Evolutionary conservation across 805 yeast species (phyloP).

Genomic region (Wickerhamomyces sydowiorum): DNA sequence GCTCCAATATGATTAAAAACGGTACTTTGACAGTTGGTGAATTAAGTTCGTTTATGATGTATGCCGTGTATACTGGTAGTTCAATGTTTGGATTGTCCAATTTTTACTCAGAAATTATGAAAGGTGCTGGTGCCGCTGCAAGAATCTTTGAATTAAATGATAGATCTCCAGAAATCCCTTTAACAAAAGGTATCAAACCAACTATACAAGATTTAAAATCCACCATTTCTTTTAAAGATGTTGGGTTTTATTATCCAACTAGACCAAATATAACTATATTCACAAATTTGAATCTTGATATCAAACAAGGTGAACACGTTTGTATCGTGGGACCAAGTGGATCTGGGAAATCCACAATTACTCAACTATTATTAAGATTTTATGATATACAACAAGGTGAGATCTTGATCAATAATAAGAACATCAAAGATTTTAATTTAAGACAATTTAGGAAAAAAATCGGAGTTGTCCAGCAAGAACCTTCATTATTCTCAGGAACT

Average conservation of each 20-base stretch:
- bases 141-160: conserved; percentile 84
- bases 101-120: conserved; percentile 92
- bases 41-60: conserved; percentile 88
- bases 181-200: conserved; percentile 52
- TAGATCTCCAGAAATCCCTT: conserved; percentile 64
- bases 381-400: conserved; percentile 72
- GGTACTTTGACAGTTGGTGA: conserved; percentile 86
- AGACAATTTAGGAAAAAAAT: conserved; percentile 66
- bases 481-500: conserved; percentile 81
- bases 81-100: conserved; percentile 87
- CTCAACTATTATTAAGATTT: conserved; percentile 72
- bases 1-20: conserved; percentile 71
- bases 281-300: conserved; percentile 48
- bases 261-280: conserved; percentile 70
- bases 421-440: conserved; percentile 60
- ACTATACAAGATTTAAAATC: conserved; percentile 26
- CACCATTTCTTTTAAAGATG: conserved; percentile 53
- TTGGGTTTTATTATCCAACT: conserved; percentile 78
- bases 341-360: conserved; percentile 87
- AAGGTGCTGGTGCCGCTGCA: conserved; percentile 94
- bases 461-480: conserved; percentile 95
- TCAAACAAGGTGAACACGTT: conserved; percentile 78
- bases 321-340: conserved; percentile 98
- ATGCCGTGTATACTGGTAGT: conserved; percentile 90
- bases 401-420: conserved; percentile 58